A percentile compares a stretch with the other conserved stretches of the same genome.
Evolutionary conservation across 2,329 filamentous ascomycete genomes (phyloP).

Genomic region (Fusarium burgessii): DNA sequence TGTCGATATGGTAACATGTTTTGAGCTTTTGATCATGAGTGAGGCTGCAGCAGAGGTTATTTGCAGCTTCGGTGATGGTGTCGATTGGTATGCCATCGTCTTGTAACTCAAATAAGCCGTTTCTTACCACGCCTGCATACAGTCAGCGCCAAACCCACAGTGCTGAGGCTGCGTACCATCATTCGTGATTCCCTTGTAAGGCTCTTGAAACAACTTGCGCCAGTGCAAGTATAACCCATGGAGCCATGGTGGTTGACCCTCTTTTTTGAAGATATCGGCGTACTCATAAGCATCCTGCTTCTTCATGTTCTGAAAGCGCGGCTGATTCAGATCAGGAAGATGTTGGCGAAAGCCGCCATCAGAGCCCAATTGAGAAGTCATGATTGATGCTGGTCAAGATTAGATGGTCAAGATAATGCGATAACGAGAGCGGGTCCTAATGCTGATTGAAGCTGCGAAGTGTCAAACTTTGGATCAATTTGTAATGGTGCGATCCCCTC

Average conservation of each 20-base stretch:
- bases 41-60: conserved; percentile 25
- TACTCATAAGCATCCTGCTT: conserved; percentile 73
- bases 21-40: not conserved
- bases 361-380: not conserved
- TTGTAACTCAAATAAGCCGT: conserved; percentile 67
- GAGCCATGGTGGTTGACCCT: conserved; percentile 74
- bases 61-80: conserved; percentile 64
- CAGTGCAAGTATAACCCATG: conserved; percentile 71
- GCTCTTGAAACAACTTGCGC: conserved; percentile 70
- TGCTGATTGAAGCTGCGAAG: not conserved
- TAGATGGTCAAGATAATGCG: no score
- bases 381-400: not conserved
- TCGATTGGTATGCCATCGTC: conserved; percentile 73
- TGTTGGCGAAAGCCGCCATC: conserved; percentile 11
- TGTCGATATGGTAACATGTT: conserved; percentile 69
- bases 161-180: conserved; percentile 63
- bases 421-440: not conserved
- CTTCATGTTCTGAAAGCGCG: conserved; percentile 57
- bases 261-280: conserved; percentile 68
- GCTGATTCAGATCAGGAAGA: not conserved
- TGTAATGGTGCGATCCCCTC: not conserved
- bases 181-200: conserved; percentile 76
- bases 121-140: conserved; percentile 60
- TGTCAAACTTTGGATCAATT: not conserved
- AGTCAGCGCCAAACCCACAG: not conserved